Evolutionary conservation across 2,329 filamentous ascomycete genomes (phyloP).

Genomic region (Drechmeria coniospora): DNA sequence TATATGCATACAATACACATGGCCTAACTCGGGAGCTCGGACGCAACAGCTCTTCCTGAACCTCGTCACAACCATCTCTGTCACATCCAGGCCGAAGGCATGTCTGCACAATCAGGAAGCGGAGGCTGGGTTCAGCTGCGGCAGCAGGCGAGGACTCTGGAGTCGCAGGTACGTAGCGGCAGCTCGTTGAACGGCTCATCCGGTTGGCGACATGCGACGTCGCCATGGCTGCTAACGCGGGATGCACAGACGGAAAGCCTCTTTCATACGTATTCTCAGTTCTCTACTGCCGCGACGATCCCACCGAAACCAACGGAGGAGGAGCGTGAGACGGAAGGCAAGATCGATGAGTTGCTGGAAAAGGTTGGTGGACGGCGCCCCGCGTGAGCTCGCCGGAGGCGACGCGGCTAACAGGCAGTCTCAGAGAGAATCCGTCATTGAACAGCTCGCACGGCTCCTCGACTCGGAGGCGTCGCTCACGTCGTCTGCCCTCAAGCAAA

Average conservation of each 20-base stretch:
- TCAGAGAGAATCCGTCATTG: constrained; percentile 68
- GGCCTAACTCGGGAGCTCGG: too few species aligned
- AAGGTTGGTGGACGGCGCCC: constrained; percentile 45
- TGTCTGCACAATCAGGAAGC: constrained; percentile 38
- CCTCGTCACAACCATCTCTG: too few species aligned
- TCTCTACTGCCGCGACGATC: constrained; percentile 63
- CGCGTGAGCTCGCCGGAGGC: background rate
- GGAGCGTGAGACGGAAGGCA: constrained; percentile 62
- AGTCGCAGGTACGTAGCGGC: constrained; percentile 57
- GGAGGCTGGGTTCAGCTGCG: constrained; percentile 85
- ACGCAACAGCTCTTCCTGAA: too few species aligned
- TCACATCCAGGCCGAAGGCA: constrained; percentile 17
- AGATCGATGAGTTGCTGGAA: constrained; percentile 71
- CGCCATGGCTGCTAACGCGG: background rate
- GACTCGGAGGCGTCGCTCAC: constrained; percentile 82
- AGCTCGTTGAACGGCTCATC: background rate
- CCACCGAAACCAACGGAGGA: constrained; percentile 74
- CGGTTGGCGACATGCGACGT: background rate
- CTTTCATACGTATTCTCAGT: constrained; percentile 82
- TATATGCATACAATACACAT: background rate
- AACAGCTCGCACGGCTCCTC: constrained; percentile 73
- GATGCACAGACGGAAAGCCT: constrained; percentile 78
- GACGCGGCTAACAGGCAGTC: constrained; percentile 1
- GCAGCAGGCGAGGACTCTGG: constrained; percentile 76
- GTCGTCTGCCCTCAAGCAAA: constrained; percentile 89